Conservation (phyloP, 805 yeast species). For the Yamadazyma tumulicola region DNA sequence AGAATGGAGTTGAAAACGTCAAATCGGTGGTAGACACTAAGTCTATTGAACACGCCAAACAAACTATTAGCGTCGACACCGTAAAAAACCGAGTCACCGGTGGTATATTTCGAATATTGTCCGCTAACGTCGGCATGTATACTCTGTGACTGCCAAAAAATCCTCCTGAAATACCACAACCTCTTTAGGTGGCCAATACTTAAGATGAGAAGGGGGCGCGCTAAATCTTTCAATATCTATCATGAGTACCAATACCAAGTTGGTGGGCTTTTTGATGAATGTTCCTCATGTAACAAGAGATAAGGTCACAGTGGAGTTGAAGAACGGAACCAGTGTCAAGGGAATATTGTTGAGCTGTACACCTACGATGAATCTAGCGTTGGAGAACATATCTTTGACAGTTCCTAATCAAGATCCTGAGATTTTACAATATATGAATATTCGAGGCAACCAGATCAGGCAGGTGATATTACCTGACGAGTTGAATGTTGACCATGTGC, state of each 20-base stretch:
- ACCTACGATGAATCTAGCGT: constrained; percentile 85
- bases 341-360: constrained; percentile 84
- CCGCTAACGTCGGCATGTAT: constrained; percentile 8
- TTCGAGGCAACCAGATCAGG: constrained; percentile 87
- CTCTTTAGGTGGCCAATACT: too few relatives aligned
- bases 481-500: constrained; percentile 62
- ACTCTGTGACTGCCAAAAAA: too few relatives aligned
- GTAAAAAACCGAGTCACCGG: constrained; percentile 60
- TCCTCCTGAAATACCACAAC: too few relatives aligned
- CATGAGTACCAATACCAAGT: constrained; percentile 54
- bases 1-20: not conserved
- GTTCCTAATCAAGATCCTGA: constrained; percentile 67
- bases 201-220: not conserved
- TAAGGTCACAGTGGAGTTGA: constrained; percentile 85
- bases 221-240: not conserved
- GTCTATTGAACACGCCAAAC: constrained; percentile 29
- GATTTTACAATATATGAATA: constrained; percentile 70
- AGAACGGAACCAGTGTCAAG: constrained; percentile 82
- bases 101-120: constrained; percentile 38
- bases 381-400: constrained; percentile 78
- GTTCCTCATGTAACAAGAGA: constrained; percentile 62
- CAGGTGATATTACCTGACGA: constrained; percentile 83
- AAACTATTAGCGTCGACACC: constrained; percentile 43
- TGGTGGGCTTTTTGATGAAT: constrained; percentile 78
- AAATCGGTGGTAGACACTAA: constrained; percentile 13